phyloP scores from a whole-genome alignment of 139 green algal species.

The Micractinium sp. region DNA sequence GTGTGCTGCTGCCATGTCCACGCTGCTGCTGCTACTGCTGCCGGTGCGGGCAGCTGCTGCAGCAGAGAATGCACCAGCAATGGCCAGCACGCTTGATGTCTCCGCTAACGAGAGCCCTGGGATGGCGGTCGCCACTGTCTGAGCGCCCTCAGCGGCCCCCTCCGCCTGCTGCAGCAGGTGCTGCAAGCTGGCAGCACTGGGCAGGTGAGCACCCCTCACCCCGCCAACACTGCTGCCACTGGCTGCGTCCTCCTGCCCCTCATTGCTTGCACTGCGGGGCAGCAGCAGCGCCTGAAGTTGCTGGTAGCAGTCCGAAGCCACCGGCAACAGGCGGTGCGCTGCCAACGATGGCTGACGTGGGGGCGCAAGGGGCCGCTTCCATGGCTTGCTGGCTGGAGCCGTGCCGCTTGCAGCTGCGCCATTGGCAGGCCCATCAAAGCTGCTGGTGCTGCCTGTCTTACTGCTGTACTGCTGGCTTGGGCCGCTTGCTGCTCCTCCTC shows the following conservation, averaged over 20 bases:
- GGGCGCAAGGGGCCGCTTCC: background rate
- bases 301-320: background rate
- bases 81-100: conserved; percentile 14
- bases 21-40: background rate
- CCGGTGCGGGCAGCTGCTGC: background rate
- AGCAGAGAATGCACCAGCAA: background rate
- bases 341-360: conserved; percentile 18
- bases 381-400: background rate
- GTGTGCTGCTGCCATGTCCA: conserved; percentile 19
- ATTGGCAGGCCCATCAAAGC: background rate
- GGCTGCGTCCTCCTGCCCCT: background rate
- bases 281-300: conserved; percentile 1
- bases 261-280: background rate
- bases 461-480: background rate
- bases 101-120: conserved; percentile 32
- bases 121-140: background rate
- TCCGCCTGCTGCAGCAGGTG: background rate
- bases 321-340: conserved; percentile 13
- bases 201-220: background rate
- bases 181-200: background rate
- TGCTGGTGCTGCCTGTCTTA: background rate
- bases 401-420: background rate
- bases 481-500: background rate
- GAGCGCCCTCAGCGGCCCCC: too few relatives aligned
- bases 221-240: background rate